phyloP scores from a whole-genome alignment of 257 asterid genomes.

The Phtheirospermum japonicum region DNA sequence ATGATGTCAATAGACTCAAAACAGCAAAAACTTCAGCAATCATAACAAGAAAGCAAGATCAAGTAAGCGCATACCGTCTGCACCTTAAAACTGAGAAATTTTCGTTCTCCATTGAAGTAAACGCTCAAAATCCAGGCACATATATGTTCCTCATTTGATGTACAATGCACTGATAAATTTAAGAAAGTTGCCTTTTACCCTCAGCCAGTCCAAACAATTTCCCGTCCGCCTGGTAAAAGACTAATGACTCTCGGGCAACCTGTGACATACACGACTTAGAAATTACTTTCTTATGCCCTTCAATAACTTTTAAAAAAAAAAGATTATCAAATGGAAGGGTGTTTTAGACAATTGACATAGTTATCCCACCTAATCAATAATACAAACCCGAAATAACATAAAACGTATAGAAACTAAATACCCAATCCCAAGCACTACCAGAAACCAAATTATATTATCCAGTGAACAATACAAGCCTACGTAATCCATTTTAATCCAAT shows the following conservation, averaged over 20 bases:
- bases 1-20: no score
- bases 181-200: slow-evolving; percentile 10
- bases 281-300: background rate
- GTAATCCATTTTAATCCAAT: no score
- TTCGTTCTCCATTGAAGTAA: background rate
- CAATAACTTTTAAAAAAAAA: no score
- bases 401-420: no score
- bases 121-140: background rate
- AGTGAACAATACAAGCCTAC: no score
- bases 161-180: slow-evolving; percentile 1
- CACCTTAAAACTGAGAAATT: background rate
- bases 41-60: background rate
- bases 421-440: no score
- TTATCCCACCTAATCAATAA: background rate
- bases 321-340: no score
- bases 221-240: slow-evolving; percentile 1
- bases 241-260: slow-evolving; percentile 95
- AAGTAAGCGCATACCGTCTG: slow-evolving; percentile 21
- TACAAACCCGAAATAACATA: no score
- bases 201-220: slow-evolving; percentile 29
- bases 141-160: slow-evolving; percentile 2
- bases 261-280: slow-evolving; percentile 26
- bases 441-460: no score
- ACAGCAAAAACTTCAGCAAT: no score
- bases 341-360: background rate